Percentiles rank a stretch among this genome's conserved stretches.
Conservation (phyloP, 768 basidiomycete genomes). For the Tremella fuciformis region DNA sequence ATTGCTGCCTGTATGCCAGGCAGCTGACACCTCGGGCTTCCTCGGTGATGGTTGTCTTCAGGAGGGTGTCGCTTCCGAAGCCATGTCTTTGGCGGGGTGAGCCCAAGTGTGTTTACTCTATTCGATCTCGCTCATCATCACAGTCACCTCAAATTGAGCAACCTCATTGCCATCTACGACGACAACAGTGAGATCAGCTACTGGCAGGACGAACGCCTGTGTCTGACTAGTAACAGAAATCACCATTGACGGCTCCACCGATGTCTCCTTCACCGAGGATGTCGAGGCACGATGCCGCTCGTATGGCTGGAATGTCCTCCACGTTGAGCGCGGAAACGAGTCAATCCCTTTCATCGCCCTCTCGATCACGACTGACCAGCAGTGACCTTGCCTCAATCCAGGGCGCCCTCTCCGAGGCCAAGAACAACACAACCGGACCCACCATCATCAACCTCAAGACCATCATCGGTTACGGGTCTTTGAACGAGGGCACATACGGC, state of each 20-base stretch:
- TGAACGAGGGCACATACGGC: slow-evolving; percentile 86
- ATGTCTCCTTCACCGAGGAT: slow-evolving; percentile 89
- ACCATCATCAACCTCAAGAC: slow-evolving; percentile 81
- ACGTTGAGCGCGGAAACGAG: slow-evolving; percentile 75
- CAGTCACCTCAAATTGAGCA: slow-evolving; percentile 81
- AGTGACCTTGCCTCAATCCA: slow-evolving; percentile 76
- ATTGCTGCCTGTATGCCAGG: slow-evolving; percentile 8
- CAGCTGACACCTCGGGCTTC: slow-evolving; percentile 61
- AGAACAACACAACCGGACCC: slow-evolving; percentile 73
- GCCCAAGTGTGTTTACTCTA: slow-evolving; percentile 8
- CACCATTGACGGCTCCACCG: slow-evolving; percentile 92
- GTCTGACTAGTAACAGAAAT: slow-evolving; percentile 59
- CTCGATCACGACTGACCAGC: slow-evolving; percentile 9
- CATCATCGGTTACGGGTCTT: slow-evolving; percentile 91
- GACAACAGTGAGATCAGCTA: slow-evolving; percentile 74
- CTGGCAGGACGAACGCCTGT: not conserved
- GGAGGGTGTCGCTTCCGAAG: slow-evolving; percentile 93
- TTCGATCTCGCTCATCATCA: not conserved
- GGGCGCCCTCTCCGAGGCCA: slow-evolving; percentile 73
- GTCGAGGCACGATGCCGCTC: slow-evolving; percentile 81
- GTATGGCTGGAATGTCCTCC: slow-evolving; percentile 92
- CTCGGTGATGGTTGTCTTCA: slow-evolving; percentile 93
- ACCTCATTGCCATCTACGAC: slow-evolving; percentile 89
- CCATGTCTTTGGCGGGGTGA: slow-evolving; percentile 78
- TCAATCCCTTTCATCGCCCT: slow-evolving; percentile 49